Evolutionary conservation across 345 rosid genomes (phyloP).

Genomic region (Citrus trifoliata): DNA sequence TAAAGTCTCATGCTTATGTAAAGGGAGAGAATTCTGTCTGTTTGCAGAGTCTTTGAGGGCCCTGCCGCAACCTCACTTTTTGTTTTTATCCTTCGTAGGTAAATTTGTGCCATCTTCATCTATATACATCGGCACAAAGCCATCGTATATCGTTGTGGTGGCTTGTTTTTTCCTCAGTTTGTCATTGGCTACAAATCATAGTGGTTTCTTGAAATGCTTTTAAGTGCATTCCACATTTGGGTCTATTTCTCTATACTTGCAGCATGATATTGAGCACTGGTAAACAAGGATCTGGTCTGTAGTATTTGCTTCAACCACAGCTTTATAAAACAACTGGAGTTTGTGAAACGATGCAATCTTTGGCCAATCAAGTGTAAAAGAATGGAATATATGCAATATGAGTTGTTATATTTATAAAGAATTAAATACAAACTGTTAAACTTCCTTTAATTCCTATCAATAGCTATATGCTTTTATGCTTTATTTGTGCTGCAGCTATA

Average conservation of each 20-base stretch:
- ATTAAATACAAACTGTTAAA: background rate
- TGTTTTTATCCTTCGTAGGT: background rate
- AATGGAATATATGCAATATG: background rate
- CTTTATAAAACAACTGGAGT: background rate
- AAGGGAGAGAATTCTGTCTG: background rate
- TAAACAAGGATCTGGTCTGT: background rate
- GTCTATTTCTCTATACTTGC: background rate
- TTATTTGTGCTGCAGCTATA: background rate
- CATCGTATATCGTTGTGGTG: too few relatives aligned
- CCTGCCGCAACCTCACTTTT: background rate
- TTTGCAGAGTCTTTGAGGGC: background rate
- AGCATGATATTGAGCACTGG: background rate
- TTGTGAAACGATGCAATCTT: background rate
- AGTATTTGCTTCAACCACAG: background rate
- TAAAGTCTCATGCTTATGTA: background rate
- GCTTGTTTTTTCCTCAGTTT: too few relatives aligned
- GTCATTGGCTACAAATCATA: background rate
- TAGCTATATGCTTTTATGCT: background rate
- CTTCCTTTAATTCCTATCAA: background rate
- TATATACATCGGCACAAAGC: background rate
- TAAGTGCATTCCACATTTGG: background rate
- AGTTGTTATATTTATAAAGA: background rate
- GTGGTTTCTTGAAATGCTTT: background rate
- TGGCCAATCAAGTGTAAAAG: background rate
- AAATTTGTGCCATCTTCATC: background rate